Evolutionary conservation across 129 eudicot species (phyloP).

Genomic region (Centrapalus pauciflorus): DNA sequence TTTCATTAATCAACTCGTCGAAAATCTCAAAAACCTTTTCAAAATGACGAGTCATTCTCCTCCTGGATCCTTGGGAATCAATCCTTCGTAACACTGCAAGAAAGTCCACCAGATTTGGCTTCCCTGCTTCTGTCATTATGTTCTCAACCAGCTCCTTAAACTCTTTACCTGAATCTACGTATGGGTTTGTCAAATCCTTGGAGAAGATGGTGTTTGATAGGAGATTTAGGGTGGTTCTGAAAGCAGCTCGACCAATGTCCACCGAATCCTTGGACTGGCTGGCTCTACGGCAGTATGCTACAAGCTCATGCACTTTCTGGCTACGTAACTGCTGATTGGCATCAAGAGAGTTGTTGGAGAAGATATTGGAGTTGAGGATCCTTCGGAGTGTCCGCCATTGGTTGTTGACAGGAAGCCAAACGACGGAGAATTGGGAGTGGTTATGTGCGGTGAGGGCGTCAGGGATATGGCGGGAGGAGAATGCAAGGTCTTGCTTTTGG

Average conservation of each 20-base stretch:
- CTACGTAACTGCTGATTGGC: not conserved
- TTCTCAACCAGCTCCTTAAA: not conserved
- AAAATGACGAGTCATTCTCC: not conserved
- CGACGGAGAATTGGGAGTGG: conserved; percentile 11
- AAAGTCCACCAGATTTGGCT: not conserved
- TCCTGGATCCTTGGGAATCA: not conserved
- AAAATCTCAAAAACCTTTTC: not conserved
- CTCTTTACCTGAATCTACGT: not conserved
- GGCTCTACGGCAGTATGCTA: not conserved
- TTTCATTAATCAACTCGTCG: not conserved
- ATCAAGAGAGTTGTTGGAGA: not conserved
- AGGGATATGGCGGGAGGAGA: not conserved
- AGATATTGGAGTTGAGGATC: not conserved
- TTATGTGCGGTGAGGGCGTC: not conserved
- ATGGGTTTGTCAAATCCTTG: not conserved
- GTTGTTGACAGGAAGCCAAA: not conserved
- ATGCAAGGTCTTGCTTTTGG: conserved; percentile 11
- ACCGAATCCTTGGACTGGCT: not conserved
- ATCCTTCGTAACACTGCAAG: not conserved
- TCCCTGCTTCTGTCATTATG: not conserved
- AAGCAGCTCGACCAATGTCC: not conserved
- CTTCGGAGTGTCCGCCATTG: not conserved
- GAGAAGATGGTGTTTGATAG: not conserved
- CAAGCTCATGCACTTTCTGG: not conserved
- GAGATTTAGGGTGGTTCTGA: not conserved